These are phyloP conservation scores for Taphrina pruni DNA, from an alignment of 1,139 yeast species.

Conservation along the genomic window DNA sequence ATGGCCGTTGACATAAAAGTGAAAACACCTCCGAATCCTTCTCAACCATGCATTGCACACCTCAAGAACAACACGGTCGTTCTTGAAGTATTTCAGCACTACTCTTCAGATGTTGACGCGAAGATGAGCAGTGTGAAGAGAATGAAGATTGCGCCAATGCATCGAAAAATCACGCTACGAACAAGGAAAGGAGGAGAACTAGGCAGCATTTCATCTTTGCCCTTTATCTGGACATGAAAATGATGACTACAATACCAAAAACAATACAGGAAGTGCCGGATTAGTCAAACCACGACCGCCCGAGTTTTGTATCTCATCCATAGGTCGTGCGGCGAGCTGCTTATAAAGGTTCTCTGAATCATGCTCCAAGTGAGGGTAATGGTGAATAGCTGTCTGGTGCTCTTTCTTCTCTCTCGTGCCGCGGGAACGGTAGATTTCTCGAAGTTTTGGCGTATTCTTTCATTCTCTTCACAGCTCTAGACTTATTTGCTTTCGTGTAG, in stretches of 20 bases:
- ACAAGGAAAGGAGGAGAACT: neutral
- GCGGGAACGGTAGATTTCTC: neutral
- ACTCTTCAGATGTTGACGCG: too few species aligned
- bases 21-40: neutral
- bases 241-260: constrained; percentile 23
- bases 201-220: neutral
- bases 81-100: too few species aligned
- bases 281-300: constrained; percentile 29
- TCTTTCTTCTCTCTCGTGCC: neutral
- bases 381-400: too few species aligned
- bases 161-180: neutral
- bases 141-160: constrained; percentile 1
- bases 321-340: constrained; percentile 30
- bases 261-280: constrained; percentile 35
- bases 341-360: constrained; percentile 32
- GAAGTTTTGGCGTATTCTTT: constrained; percentile 8
- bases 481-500: too few species aligned
- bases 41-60: neutral
- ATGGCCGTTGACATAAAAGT: neutral
- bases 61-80: too few species aligned
- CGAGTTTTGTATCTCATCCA: constrained; percentile 35
- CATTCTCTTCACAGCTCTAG: neutral
- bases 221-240: neutral
- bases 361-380: neutral
- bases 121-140: neutral